Percentiles rank a stretch among this genome's conserved stretches.
These are phyloP conservation scores for Talaromyces sp. DNA, from an alignment of 2,329 filamentous ascomycete species.

Conservation along the genomic window DNA sequence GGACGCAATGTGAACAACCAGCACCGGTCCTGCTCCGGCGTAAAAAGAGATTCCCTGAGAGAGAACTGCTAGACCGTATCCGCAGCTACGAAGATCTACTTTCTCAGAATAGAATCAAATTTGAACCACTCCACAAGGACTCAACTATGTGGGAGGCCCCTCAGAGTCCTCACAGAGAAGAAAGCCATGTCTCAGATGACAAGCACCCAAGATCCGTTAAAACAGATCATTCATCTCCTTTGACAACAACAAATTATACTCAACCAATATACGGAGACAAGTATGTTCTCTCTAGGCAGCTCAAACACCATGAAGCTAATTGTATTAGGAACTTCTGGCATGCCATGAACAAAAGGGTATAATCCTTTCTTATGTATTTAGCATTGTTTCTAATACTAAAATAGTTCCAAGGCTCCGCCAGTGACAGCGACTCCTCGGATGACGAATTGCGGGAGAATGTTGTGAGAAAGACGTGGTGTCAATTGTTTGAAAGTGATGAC, in stretches of 20 bases:
- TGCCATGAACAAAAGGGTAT: slow-evolving; percentile 9
- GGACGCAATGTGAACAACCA: slow-evolving; percentile 53
- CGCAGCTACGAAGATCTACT: slow-evolving; percentile 65
- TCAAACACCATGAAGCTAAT: not conserved
- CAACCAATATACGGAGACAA: slow-evolving; percentile 1
- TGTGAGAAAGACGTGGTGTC: slow-evolving; percentile 46
- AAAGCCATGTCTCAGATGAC: not conserved
- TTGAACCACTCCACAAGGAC: slow-evolving; percentile 57
- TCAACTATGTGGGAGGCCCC: slow-evolving; percentile 15
- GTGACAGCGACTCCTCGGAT: slow-evolving; percentile 27
- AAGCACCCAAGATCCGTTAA: not conserved
- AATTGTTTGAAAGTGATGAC: slow-evolving; percentile 39
- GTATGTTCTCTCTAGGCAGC: not conserved
- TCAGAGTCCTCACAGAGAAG: slow-evolving; percentile 8
- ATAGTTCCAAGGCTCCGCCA: slow-evolving; percentile 13
- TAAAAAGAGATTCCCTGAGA: slow-evolving; percentile 60
- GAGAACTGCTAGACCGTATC: slow-evolving; percentile 65
- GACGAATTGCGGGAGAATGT: slow-evolving; percentile 28
- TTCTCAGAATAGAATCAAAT: slow-evolving; percentile 61
- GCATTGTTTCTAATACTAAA: not conserved
- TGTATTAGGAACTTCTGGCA: slow-evolving; percentile 6
- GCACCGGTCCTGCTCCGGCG: slow-evolving; percentile 50
- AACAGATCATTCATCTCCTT: slow-evolving; percentile 2
- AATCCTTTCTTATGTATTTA: not conserved
- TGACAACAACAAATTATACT: not conserved